Conservation (phyloP, 495 filamentous ascomycete species). For the Neurospora discreta region DNA sequence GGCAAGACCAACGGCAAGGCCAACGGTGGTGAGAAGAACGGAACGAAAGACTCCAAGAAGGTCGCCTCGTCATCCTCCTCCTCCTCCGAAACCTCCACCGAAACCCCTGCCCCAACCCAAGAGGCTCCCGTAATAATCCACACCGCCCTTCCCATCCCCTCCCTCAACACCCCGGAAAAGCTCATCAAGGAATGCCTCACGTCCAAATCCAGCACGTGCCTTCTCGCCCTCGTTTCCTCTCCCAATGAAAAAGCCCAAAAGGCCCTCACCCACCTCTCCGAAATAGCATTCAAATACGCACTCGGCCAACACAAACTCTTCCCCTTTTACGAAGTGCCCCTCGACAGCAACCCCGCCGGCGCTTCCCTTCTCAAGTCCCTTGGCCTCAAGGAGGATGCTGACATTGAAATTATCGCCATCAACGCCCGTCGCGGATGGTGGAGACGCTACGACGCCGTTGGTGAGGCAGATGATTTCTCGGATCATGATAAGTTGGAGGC, state of each 20-base stretch:
- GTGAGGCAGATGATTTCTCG: slow-evolving; percentile 35
- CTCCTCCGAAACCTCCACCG: slow-evolving; percentile 23
- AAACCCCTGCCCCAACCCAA: slow-evolving; percentile 25
- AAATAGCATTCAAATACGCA: slow-evolving; percentile 62
- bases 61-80: slow-evolving; percentile 36
- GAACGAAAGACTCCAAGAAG: slow-evolving; percentile 41
- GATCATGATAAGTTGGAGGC: slow-evolving; percentile 52
- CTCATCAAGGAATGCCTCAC: slow-evolving; percentile 63
- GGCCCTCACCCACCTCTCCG: slow-evolving; percentile 56
- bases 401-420: slow-evolving; percentile 62
- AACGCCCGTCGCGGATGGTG: slow-evolving; percentile 84
- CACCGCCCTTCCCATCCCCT: slow-evolving; percentile 42
- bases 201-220: slow-evolving; percentile 68
- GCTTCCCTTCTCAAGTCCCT: slow-evolving; percentile 48
- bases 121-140: slow-evolving; percentile 35
- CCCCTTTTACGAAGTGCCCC: slow-evolving; percentile 69
- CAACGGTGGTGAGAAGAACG: neutral
- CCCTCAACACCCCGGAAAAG: slow-evolving; percentile 37
- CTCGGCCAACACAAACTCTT: slow-evolving; percentile 57
- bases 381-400: slow-evolving; percentile 35
- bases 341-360: slow-evolving; percentile 43
- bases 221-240: slow-evolving; percentile 66
- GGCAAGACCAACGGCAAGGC: slow-evolving; percentile 25
- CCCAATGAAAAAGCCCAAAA: slow-evolving; percentile 37
- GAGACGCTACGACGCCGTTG: slow-evolving; percentile 45